These are phyloP conservation scores for Coniochaeta pulveracea DNA, from an alignment of 2,329 filamentous ascomycete species.

Conservation along the genomic window DNA sequence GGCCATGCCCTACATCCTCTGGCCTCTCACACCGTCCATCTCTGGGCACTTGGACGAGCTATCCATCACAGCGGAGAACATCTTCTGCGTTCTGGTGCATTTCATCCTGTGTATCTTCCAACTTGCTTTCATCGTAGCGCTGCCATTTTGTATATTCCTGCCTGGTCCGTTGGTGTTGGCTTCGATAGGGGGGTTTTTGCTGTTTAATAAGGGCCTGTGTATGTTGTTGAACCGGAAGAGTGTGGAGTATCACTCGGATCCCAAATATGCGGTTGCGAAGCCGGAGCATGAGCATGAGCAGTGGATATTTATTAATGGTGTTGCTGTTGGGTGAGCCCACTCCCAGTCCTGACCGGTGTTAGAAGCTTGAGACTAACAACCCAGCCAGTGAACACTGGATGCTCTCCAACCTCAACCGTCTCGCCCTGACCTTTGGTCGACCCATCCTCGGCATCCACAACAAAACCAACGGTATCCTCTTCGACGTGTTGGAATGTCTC, in stretches of 20 bases:
- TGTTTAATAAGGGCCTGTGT: conserved; percentile 40
- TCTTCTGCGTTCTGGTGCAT: conserved; percentile 47
- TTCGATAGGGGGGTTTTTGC: conserved; percentile 30
- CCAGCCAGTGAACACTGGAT: conserved; percentile 50
- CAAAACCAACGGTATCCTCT: conserved; percentile 58
- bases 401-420: conserved; percentile 57
- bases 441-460: conserved; percentile 67
- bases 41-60: conserved; percentile 53
- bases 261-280: conserved; percentile 35
- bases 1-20: conserved; percentile 49
- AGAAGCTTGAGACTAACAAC: conserved; percentile 19
- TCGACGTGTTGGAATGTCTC: conserved; percentile 68
- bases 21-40: conserved; percentile 40
- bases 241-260: conserved; percentile 38
- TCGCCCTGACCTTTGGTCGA: conserved; percentile 61
- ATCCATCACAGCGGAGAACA: conserved; percentile 43
- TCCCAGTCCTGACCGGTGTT: conserved; percentile 6
- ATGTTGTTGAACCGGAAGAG: conserved; percentile 39
- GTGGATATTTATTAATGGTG: conserved; percentile 75
- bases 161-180: conserved; percentile 35
- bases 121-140: conserved; percentile 42
- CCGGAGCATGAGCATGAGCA: conserved; percentile 50
- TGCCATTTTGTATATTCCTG: conserved; percentile 39
- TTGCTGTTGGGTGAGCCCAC: conserved; percentile 43
- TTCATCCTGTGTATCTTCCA: conserved; percentile 47